These are phyloP conservation scores for Pouteria campechiana DNA, from an alignment of 179 eudicot species.

Conservation along the genomic window DNA sequence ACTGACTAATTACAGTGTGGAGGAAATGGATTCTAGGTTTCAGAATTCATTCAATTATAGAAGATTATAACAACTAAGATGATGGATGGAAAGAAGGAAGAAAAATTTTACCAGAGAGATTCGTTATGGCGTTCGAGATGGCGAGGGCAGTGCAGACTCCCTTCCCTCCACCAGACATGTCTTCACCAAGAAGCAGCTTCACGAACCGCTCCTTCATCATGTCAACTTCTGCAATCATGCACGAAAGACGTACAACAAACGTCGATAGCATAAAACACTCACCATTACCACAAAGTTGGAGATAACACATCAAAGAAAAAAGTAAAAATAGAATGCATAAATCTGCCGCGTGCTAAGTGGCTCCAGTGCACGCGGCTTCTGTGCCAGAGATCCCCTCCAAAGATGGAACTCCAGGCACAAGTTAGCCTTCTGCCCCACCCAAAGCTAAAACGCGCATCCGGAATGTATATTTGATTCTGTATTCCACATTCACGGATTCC, in stretches of 20 bases:
- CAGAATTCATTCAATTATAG: not conserved
- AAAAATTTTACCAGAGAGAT: conserved; percentile 14
- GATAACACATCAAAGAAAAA: no score
- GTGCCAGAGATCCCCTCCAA: no score
- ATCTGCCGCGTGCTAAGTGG: not conserved
- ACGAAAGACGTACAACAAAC: not conserved
- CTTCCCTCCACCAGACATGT: conserved; percentile 25
- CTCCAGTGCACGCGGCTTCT: no score
- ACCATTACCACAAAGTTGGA: not conserved
- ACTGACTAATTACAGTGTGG: no score
- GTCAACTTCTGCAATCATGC: conserved; percentile 13
- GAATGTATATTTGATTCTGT: no score
- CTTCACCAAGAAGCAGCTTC: conserved; percentile 20
- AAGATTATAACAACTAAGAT: not conserved
- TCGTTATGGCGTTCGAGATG: conserved; percentile 19
- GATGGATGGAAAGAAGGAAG: not conserved
- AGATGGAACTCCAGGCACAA: no score
- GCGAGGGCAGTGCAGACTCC: conserved; percentile 20
- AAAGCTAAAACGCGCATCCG: no score
- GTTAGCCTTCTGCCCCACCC: no score
- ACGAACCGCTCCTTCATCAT: conserved; percentile 23
- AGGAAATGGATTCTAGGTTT: not conserved
- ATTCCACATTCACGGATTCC: no score
- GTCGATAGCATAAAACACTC: not conserved
- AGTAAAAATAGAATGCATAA: not conserved